Percentiles rank a stretch among this genome's conserved stretches.
Conservation (phyloP, 208 protist genomes). For the Leishmania martiniquensis region DNA sequence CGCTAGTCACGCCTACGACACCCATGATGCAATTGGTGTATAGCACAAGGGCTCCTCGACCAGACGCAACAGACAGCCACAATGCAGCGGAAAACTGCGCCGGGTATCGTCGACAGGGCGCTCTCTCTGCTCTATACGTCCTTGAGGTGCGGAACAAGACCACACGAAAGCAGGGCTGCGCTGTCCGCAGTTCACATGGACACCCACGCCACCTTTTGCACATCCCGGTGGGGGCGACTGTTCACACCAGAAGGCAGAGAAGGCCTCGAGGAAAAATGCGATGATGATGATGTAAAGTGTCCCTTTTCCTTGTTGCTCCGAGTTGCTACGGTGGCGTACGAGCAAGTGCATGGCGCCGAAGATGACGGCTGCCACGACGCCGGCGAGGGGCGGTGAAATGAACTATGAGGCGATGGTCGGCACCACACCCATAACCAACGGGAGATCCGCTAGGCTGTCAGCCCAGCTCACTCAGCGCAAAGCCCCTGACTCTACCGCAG, state of each 20-base stretch:
- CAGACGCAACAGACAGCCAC: slow-evolving; percentile 80
- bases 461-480: slow-evolving; percentile 78
- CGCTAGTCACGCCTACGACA: slow-evolving; percentile 80
- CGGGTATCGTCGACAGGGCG: slow-evolving; percentile 68
- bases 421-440: slow-evolving; percentile 69
- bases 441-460: slow-evolving; percentile 53
- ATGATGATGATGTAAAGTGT: slow-evolving; percentile 62
- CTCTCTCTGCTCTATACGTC: slow-evolving; percentile 38
- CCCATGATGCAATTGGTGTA: slow-evolving; percentile 93
- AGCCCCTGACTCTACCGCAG: slow-evolving; percentile 79
- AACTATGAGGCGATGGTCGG: slow-evolving; percentile 86
- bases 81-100: slow-evolving; percentile 76
- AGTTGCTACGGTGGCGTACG: slow-evolving; percentile 65
- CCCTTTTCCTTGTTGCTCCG: slow-evolving; percentile 52
- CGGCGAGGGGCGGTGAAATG: slow-evolving; percentile 77
- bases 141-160: slow-evolving; percentile 64
- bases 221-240: slow-evolving; percentile 57
- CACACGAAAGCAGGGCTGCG: slow-evolving; percentile 45
- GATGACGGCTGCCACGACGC: slow-evolving; percentile 55
- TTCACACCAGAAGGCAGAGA: slow-evolving; percentile 81
- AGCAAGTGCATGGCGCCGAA: slow-evolving; percentile 53
- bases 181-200: slow-evolving; percentile 49
- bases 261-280: slow-evolving; percentile 81
- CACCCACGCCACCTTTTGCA: slow-evolving; percentile 58
- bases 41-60: slow-evolving; percentile 81